phyloP scores from a whole-genome alignment of 148 eudicot genomes.

The Chenopodium formosanum region DNA sequence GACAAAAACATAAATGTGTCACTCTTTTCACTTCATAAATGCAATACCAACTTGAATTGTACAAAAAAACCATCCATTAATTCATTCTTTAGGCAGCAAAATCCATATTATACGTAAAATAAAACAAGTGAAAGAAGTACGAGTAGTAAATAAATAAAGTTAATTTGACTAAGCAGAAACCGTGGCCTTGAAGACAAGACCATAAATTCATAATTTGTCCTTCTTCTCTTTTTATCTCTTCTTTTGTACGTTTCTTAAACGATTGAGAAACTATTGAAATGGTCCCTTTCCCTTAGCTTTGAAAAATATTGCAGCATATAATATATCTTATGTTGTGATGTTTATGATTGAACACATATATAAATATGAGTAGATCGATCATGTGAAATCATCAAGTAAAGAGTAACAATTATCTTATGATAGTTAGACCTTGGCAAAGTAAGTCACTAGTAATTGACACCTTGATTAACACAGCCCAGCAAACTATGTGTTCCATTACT shows the following conservation, averaged over 20 bases:
- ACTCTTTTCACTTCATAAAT: background rate
- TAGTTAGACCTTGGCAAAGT: background rate
- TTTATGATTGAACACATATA: conserved; percentile 8
- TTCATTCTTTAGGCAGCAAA: background rate
- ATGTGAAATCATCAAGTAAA: background rate
- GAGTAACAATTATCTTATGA: background rate
- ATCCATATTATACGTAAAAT: background rate
- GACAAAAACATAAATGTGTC: conserved; percentile 4
- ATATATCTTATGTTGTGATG: background rate
- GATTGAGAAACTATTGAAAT: background rate
- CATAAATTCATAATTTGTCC: background rate
- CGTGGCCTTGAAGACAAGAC: conserved; percentile 10
- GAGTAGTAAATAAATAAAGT: background rate
- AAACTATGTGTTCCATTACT: background rate
- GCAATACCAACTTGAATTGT: background rate
- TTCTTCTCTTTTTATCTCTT: background rate
- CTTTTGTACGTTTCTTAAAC: conserved; percentile 14
- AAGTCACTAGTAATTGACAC: background rate
- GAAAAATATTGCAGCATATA: background rate
- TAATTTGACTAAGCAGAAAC: background rate
- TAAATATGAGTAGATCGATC: background rate
- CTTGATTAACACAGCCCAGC: background rate
- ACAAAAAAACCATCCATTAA: background rate
- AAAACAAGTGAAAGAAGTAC: background rate
- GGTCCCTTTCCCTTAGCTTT: background rate